Percentiles rank a stretch among this genome's conserved stretches.
These are phyloP conservation scores for Dioscorea zingiberensis DNA, from an alignment of 106 monocot species.

Conservation along the genomic window DNA sequence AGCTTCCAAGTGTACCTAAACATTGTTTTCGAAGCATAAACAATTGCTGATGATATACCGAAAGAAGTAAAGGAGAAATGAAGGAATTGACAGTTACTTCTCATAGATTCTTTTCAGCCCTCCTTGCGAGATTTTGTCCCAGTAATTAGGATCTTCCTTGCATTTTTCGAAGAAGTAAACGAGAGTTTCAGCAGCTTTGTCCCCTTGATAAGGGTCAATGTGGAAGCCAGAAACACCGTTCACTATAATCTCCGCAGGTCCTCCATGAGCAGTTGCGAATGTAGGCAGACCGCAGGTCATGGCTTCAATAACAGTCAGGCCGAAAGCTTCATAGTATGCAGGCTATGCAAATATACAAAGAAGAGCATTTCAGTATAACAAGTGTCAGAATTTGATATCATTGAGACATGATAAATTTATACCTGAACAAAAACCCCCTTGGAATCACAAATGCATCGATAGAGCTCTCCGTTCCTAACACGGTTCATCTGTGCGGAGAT, in stretches of 20 bases:
- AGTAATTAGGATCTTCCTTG: slow-evolving; percentile 40
- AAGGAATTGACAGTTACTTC: slow-evolving; percentile 30
- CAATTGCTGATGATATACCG: background rate
- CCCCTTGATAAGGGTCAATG: slow-evolving; percentile 63
- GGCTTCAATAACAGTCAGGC: slow-evolving; percentile 64
- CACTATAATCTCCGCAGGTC: slow-evolving; percentile 59
- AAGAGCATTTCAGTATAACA: background rate
- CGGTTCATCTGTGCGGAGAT: slow-evolving; percentile 84
- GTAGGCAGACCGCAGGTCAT: slow-evolving; percentile 82
- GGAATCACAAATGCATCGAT: slow-evolving; percentile 62
- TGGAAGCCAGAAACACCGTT: slow-evolving; percentile 67
- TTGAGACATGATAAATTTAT: background rate
- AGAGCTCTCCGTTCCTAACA: slow-evolving; percentile 69
- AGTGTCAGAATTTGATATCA: background rate
- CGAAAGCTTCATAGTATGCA: slow-evolving; percentile 76
- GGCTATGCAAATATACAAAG: slow-evolving; percentile 31
- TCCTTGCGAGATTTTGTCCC: slow-evolving; percentile 53
- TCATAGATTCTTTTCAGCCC: slow-evolving; percentile 57
- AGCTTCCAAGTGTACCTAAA: slow-evolving; percentile 79
- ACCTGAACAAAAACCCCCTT: slow-evolving; percentile 72
- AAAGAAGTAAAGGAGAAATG: no score
- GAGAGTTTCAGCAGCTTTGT: slow-evolving; percentile 47
- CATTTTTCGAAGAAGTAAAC: slow-evolving; percentile 64
- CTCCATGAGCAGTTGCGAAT: slow-evolving; percentile 61
- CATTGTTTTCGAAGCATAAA: background rate